Conservation (phyloP, 306 rosid genomes). For the Cucurbita maxima region DNA sequence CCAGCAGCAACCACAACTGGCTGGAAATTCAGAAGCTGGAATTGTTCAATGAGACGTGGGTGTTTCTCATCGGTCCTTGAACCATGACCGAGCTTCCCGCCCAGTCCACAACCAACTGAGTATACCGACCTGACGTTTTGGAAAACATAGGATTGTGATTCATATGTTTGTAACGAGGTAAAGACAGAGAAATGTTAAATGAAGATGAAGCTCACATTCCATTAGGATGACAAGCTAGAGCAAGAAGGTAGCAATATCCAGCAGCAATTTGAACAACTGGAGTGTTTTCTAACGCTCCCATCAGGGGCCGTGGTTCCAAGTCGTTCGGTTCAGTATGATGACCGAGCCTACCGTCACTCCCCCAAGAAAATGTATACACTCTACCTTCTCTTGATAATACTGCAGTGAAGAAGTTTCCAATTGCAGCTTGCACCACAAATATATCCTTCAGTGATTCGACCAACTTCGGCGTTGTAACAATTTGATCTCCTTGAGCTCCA, state of each 20-base stretch:
- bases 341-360: slow-evolving; percentile 60
- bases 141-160: not conserved
- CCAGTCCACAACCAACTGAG: slow-evolving; percentile 96
- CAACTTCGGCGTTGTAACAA: slow-evolving; percentile 41
- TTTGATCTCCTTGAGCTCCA: slow-evolving; percentile 49
- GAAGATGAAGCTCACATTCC: slow-evolving; percentile 63
- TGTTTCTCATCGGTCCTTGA: slow-evolving; percentile 64
- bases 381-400: slow-evolving; percentile 87
- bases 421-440: slow-evolving; percentile 93
- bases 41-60: slow-evolving; percentile 69
- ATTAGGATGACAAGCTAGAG: slow-evolving; percentile 77
- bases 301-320: slow-evolving; percentile 55
- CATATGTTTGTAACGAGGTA: not conserved
- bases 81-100: slow-evolving; percentile 96
- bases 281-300: slow-evolving; percentile 70
- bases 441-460: slow-evolving; percentile 70
- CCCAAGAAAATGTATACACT: slow-evolving; percentile 92
- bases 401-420: slow-evolving; percentile 87
- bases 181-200: not conserved
- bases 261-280: slow-evolving; percentile 97
- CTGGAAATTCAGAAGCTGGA: slow-evolving; percentile 57
- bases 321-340: slow-evolving; percentile 73
- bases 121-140: slow-evolving; percentile 61
- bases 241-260: slow-evolving; percentile 93
- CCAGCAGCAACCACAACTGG: slow-evolving; percentile 85